Percentiles rank a stretch among this genome's conserved stretches.
These are phyloP conservation scores for Termitomyces sp. DNA, from an alignment of 768 basidiomycete species.

Conservation along the genomic window DNA sequence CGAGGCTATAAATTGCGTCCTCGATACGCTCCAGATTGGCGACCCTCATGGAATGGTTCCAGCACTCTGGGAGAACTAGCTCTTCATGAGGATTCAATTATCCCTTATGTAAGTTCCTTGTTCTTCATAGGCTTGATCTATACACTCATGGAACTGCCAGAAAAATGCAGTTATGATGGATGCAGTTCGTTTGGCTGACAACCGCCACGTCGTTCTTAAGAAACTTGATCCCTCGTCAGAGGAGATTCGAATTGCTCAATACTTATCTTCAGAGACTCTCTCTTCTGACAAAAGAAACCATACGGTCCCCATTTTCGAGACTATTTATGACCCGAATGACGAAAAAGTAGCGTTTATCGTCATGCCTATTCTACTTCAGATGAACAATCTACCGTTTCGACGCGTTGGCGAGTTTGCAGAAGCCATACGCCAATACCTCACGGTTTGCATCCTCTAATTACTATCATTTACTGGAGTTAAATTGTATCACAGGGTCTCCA, in stretches of 20 bases:
- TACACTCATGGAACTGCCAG: not conserved
- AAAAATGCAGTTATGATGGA: not conserved
- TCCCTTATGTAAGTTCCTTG: not conserved
- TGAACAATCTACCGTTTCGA: slow-evolving; percentile 6
- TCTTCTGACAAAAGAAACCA: slow-evolving; percentile 2
- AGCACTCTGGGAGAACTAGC: not conserved
- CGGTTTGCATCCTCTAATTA: not conserved
- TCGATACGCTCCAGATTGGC: not conserved
- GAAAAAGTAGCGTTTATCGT: slow-evolving; percentile 3
- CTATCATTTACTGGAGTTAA: not conserved
- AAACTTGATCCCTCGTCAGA: not conserved
- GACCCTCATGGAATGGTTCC: not conserved
- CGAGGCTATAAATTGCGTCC: not conserved
- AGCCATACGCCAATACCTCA: slow-evolving; percentile 2
- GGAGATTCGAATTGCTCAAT: too few relatives aligned
- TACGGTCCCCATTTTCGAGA: slow-evolving; percentile 1
- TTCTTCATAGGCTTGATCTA: not conserved
- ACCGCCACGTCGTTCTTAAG: slow-evolving; percentile 1
- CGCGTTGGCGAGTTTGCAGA: slow-evolving; percentile 6
- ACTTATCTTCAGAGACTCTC: not conserved
- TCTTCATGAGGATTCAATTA: not conserved
- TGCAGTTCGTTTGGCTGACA: not conserved
- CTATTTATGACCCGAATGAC: not conserved
- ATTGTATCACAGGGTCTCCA: slow-evolving; percentile 2
- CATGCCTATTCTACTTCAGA: slow-evolving; percentile 5